These are phyloP conservation scores for Lactarius pseudohatsudake DNA, from an alignment of 768 basidiomycete species.

Conservation along the genomic window DNA sequence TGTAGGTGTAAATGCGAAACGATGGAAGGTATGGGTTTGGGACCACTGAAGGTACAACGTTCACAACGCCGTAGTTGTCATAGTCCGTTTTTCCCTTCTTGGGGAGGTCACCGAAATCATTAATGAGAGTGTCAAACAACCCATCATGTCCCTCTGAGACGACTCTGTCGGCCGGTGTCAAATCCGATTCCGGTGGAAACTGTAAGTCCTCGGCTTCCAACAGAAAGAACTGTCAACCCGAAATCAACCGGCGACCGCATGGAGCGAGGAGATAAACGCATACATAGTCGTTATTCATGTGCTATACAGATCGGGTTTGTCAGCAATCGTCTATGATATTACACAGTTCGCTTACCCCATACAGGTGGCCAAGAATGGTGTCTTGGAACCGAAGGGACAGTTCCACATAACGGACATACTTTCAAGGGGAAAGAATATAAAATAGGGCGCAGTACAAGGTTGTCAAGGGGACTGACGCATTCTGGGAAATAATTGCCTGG, in stretches of 20 bases:
- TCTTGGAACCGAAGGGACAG: slow-evolving; percentile 83
- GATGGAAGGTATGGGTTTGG: slow-evolving; percentile 86
- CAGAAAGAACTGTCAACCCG: slow-evolving; percentile 35
- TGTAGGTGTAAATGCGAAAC: slow-evolving; percentile 81
- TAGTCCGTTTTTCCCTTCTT: slow-evolving; percentile 50
- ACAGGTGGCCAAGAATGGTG: slow-evolving; percentile 83
- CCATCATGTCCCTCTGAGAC: slow-evolving; percentile 34
- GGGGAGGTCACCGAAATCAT: slow-evolving; percentile 66
- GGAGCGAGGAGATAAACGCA: slow-evolving; percentile 29
- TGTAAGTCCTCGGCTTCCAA: slow-evolving; percentile 36
- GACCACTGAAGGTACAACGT: slow-evolving; percentile 78
- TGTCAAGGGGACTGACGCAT: slow-evolving; percentile 57
- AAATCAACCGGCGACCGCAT: slow-evolving; percentile 15
- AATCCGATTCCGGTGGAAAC: slow-evolving; percentile 25
- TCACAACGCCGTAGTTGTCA: slow-evolving; percentile 72
- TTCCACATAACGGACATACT: slow-evolving; percentile 69
- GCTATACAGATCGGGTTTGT: slow-evolving; percentile 40
- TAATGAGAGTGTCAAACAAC: slow-evolving; percentile 56
- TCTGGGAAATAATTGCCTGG: slow-evolving; percentile 79
- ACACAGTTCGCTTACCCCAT: slow-evolving; percentile 56
- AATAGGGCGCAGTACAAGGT: slow-evolving; percentile 22
- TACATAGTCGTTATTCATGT: slow-evolving; percentile 86
- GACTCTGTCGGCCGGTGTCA: slow-evolving; percentile 21
- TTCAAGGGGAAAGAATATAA: slow-evolving; percentile 19
- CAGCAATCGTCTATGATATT: slow-evolving; percentile 34